These are phyloP conservation scores for Colletotrichum camelliae DNA, from an alignment of 2,329 filamentous ascomycete species.

Conservation along the genomic window DNA sequence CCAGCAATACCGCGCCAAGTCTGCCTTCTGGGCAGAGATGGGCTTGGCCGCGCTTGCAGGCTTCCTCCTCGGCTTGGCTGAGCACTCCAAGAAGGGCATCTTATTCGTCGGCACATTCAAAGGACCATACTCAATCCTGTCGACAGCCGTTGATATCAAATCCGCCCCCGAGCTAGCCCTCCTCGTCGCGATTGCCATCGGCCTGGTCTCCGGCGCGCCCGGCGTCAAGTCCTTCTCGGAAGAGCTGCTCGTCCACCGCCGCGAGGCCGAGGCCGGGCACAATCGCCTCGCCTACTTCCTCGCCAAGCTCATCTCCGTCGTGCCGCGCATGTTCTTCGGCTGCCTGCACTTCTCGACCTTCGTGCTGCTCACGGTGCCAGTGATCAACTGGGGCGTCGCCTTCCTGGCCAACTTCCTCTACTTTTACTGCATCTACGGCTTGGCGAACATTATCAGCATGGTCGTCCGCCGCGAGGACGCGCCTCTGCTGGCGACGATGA, in stretches of 20 bases:
- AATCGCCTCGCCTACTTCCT: slow-evolving; percentile 61
- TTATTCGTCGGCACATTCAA: slow-evolving; percentile 60
- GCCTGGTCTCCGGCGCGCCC: slow-evolving; percentile 58
- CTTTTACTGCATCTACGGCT: slow-evolving; percentile 64
- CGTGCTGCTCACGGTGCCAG: slow-evolving; percentile 52
- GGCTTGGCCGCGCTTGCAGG: slow-evolving; percentile 57
- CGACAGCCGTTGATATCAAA: slow-evolving; percentile 53
- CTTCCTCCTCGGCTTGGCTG: slow-evolving; percentile 58
- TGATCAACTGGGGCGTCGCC: slow-evolving; percentile 53
- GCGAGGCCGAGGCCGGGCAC: slow-evolving; percentile 62
- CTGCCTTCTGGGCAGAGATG: slow-evolving; percentile 60
- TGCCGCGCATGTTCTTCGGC: slow-evolving; percentile 55
- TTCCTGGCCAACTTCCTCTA: slow-evolving; percentile 59
- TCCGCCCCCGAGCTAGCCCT: slow-evolving; percentile 59
- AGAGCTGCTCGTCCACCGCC: slow-evolving; percentile 58
- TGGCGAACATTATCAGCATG: slow-evolving; percentile 59
- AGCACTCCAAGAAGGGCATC: slow-evolving; percentile 53
- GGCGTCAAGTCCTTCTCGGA: slow-evolving; percentile 63
- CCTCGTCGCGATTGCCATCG: slow-evolving; percentile 58
- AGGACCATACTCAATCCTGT: slow-evolving; percentile 54
- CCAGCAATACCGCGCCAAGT: slow-evolving; percentile 60
- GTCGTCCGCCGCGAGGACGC: slow-evolving; percentile 60
- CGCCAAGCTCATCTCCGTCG: slow-evolving; percentile 57
- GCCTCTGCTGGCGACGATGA: slow-evolving; percentile 60
- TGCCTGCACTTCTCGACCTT: slow-evolving; percentile 61